A percentile compares a stretch with the other conserved stretches of the same genome.
Conservation (phyloP, 2,329 filamentous ascomycete genomes). For the Sporothrix pallida region DNA sequence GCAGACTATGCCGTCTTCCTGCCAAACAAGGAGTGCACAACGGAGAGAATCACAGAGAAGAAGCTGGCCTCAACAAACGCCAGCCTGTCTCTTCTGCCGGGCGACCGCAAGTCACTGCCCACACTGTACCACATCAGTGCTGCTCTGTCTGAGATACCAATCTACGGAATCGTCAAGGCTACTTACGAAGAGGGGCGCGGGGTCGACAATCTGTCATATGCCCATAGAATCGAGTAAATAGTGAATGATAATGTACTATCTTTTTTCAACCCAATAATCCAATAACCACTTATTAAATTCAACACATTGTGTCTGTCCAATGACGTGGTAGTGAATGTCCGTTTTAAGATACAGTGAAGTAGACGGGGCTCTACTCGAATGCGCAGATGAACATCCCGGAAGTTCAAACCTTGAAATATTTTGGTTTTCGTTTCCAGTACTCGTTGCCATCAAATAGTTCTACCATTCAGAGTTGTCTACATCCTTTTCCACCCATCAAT, state of each 20-base stretch:
- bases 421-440: background rate
- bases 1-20: background rate
- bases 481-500: background rate
- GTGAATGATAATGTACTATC: background rate
- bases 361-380: background rate
- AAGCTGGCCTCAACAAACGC: background rate
- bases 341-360: background rate
- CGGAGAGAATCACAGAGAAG: background rate
- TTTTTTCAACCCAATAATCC: too few relatives aligned
- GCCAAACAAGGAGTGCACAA: background rate
- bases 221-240: background rate
- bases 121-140: background rate
- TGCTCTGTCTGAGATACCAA: background rate
- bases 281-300: too few relatives aligned
- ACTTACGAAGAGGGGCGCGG: background rate
- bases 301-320: too few relatives aligned
- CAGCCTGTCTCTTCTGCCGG: background rate
- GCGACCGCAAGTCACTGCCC: background rate
- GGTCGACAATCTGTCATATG: background rate
- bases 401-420: background rate
- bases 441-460: background rate
- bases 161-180: background rate
- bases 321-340: background rate
- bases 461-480: background rate
- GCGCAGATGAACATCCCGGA: background rate